Base-by-base conservation (phyloP, 1,139 yeast species). In the Hemisphaericaspora lyxosophila region DNA sequence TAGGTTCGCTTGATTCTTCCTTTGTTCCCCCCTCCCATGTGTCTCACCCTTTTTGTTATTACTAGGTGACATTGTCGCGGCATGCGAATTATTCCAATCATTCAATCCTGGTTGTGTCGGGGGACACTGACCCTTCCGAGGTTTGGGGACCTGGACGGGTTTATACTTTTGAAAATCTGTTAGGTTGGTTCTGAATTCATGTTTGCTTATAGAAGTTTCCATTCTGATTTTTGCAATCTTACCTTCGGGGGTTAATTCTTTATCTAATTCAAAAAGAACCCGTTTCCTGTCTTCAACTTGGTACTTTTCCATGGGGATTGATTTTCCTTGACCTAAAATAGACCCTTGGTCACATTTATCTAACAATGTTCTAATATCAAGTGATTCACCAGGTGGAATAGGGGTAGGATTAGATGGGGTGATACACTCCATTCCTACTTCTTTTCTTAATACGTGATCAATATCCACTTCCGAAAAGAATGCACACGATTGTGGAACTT, bases 381-480 rank as follows among this genome's bases (percentile, higher is more conserved):
- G 53, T 2, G 89, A 78, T 54, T 85, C 89, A 9, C 99, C 99
- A 4, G 82, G 83, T 1, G 84, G 75, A 15, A 90, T 83, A 0
- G 95, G 67, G 3, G 55, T 56, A 0, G 84, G 81, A 49, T 88
- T 85, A 0, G 97, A 87, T 0, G 97, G 96, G 0, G 98, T 94
- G 2, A 88, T 71, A 61, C 98, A 92, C 45, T 85, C 89, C 69
- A 88, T 66, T 44, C 79, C 78, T 6, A 90, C 97, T 50, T 94
- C 98, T 54, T 92, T 92, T 45, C 99, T 70, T 47, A 94, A 65
- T 1, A 92, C 86, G 46, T 73, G 78, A 56, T 94, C 99, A 41
- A 94, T 77, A 56, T 94, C 99, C 33, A 94, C 90, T 38, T 89
- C 89, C 0, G 96, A 87, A 59, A 94, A 94, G 56, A 92, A 94